Evolutionary conservation across 768 basidiomycete species (phyloP).

Genomic region (Suillus luteus): DNA sequence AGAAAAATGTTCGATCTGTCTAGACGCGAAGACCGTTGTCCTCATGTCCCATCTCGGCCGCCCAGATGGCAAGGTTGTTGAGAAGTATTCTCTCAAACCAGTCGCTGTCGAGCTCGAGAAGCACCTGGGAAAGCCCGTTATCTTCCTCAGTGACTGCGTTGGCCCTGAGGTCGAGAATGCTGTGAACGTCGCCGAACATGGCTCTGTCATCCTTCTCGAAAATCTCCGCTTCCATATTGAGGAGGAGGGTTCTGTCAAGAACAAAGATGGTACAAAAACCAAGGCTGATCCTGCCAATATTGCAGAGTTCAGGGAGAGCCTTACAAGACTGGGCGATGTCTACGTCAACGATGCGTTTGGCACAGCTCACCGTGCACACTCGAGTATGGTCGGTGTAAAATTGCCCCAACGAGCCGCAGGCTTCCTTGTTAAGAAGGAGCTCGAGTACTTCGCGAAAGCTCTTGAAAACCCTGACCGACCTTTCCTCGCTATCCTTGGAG

Average conservation of each 20-base stretch:
- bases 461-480: constrained; percentile 92
- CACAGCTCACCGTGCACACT: constrained; percentile 97
- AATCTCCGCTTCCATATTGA: constrained; percentile 98
- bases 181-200: constrained; percentile 57
- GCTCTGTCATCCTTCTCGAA: constrained; percentile 88
- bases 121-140: constrained; percentile 71
- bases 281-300: constrained; percentile 88
- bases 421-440: constrained; percentile 97
- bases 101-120: constrained; percentile 80
- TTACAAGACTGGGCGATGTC: constrained; percentile 92
- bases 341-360: constrained; percentile 99
- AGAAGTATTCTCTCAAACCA: constrained; percentile 89
- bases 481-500: constrained; percentile 97
- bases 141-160: constrained; percentile 83
- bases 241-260: constrained; percentile 94
- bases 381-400: constrained; percentile 97
- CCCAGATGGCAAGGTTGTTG: constrained; percentile 87
- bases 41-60: constrained; percentile 99
- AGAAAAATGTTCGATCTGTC: constrained; percentile 1
- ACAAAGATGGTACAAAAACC: constrained; percentile 91
- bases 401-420: constrained; percentile 91
- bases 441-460: constrained; percentile 98
- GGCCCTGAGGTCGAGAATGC: constrained; percentile 82
- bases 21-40: constrained; percentile 80
- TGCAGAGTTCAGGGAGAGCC: constrained; percentile 78